A percentile compares a stretch with the other conserved stretches of the same genome.
Evolutionary conservation across 2,329 filamentous ascomycete genomes (phyloP).

Genomic region (Fusarium pseudocircinatum): DNA sequence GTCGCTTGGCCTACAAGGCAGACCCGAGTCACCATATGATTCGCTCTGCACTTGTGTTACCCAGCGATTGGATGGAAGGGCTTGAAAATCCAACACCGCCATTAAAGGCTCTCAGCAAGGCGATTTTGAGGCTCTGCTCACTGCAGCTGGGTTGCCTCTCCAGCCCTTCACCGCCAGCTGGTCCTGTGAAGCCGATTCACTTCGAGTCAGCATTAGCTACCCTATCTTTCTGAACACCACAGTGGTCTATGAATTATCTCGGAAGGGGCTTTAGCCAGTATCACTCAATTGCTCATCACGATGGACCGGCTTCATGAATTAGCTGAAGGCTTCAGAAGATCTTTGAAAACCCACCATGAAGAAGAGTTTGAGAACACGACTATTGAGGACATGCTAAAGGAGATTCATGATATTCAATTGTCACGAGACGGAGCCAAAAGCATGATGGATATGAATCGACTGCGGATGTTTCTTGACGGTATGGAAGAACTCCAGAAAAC

Average conservation of each 20-base stretch:
- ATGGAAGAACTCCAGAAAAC: not conserved
- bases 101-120: not conserved
- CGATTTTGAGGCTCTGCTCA: not conserved
- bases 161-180: not conserved
- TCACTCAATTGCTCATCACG: rapidly evolving
- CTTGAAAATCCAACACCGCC: not conserved
- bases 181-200: too few relatives aligned
- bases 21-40: too few relatives aligned
- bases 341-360: not conserved
- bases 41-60: not conserved
- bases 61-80: not conserved
- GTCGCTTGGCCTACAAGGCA: not conserved
- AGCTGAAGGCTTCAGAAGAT: not conserved
- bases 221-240: too few relatives aligned
- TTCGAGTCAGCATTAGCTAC: not conserved
- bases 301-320: not conserved
- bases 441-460: conserved; percentile 18
- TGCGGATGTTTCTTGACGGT: not conserved
- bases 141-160: not conserved
- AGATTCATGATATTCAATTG: not conserved
- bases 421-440: not conserved
- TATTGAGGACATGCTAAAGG: not conserved
- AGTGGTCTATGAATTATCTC: too few relatives aligned
- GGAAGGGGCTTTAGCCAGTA: too few relatives aligned
- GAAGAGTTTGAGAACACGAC: not conserved